These are phyloP conservation scores for Platanus orientalis DNA, from an alignment of 164 flowering plant genomes.

Conservation along the genomic window DNA sequence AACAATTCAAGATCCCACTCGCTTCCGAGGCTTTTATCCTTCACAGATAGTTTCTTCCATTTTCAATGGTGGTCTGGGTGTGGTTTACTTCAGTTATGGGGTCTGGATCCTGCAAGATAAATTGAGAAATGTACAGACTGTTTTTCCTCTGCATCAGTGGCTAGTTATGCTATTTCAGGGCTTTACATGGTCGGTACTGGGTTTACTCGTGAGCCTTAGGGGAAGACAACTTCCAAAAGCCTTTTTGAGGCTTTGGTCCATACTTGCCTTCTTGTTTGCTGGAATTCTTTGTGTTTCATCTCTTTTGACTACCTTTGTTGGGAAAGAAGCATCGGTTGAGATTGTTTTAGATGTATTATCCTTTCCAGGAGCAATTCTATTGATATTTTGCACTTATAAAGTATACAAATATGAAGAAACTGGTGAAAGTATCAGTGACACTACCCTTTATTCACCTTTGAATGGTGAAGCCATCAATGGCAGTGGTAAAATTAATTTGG, in stretches of 20 bases:
- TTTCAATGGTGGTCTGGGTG: conserved; percentile 25
- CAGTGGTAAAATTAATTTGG: conserved; percentile 3
- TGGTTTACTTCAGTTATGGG: conserved; percentile 27
- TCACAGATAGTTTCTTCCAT: conserved; percentile 14
- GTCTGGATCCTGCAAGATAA: conserved; percentile 21
- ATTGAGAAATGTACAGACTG: not conserved
- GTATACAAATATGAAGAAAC: conserved; percentile 4
- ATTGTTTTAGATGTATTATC: conserved; percentile 37
- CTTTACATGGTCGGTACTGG: no score
- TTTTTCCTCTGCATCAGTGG: no score
- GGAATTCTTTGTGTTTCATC: conserved; percentile 38
- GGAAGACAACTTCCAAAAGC: conserved; percentile 16
- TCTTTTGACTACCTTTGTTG: conserved; percentile 8
- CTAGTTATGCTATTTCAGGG: no score
- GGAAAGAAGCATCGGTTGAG: conserved; percentile 20
- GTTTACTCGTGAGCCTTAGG: conserved; percentile 13
- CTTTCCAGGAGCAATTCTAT: conserved; percentile 52
- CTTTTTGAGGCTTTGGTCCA: conserved; percentile 27
- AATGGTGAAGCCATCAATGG: conserved; percentile 11
- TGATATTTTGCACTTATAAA: conserved; percentile 32
- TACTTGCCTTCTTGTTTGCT: conserved; percentile 33
- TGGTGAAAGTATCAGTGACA: not conserved
- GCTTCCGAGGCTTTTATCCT: not conserved
- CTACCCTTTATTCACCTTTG: conserved; percentile 25
- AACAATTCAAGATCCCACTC: not conserved